These are phyloP conservation scores for Cylindrotheca fusiformis DNA, from an alignment of 108 stramenopile genomes.

Conservation along the genomic window DNA sequence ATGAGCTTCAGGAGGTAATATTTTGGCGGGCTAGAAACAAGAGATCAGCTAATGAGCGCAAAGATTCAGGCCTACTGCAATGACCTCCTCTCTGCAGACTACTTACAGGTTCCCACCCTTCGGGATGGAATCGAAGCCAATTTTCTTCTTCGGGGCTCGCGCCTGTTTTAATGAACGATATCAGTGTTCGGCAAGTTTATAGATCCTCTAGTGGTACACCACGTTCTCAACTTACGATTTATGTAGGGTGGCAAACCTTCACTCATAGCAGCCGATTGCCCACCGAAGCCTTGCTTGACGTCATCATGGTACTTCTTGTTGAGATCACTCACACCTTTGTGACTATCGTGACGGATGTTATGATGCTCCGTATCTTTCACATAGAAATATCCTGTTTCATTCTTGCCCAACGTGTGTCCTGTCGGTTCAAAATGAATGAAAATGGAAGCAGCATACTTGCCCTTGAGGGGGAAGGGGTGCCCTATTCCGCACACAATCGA, in stretches of 20 bases:
- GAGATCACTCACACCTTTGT: neutral
- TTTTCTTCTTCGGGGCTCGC: constrained; percentile 43
- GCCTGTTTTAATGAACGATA: no score
- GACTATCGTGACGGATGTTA: neutral
- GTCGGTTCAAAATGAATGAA: constrained; percentile 85
- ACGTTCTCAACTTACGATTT: constrained; percentile 7
- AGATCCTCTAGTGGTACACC: no score
- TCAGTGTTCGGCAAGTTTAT: no score
- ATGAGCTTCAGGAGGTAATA: constrained; percentile 47
- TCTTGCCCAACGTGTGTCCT: constrained; percentile 41
- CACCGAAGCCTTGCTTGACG: constrained; percentile 17
- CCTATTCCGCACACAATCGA: constrained; percentile 30
- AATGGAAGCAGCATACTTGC: constrained; percentile 59
- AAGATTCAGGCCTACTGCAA: neutral
- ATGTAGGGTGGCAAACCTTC: constrained; percentile 47
- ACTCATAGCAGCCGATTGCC: constrained; percentile 15
- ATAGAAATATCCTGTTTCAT: constrained; percentile 7
- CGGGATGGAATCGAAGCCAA: constrained; percentile 38
- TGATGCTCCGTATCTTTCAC: neutral
- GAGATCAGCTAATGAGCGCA: neutral
- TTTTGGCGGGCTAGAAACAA: constrained; percentile 2
- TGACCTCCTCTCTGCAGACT: neutral
- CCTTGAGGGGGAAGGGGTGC: constrained; percentile 81
- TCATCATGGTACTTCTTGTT: constrained; percentile 10
- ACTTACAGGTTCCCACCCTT: constrained; percentile 35